phyloP scores from a whole-genome alignment of 2,329 filamentous ascomycete genomes.

The Fusarium caatingaense region DNA sequence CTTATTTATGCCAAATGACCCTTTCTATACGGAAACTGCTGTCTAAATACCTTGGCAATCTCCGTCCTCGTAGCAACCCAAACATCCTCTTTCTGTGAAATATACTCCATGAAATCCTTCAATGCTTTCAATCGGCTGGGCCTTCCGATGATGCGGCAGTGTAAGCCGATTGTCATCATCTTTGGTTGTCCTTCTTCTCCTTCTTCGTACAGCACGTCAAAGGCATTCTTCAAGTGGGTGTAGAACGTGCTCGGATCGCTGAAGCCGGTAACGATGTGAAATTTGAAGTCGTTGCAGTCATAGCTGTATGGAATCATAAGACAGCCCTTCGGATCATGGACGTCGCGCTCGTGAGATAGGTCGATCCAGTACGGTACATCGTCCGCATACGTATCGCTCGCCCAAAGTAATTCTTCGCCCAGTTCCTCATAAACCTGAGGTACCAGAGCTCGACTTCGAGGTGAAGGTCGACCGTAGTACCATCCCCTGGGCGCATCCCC shows the following conservation, averaged over 20 bases:
- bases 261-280: not conserved
- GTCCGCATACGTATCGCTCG: slow-evolving; percentile 7
- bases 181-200: not conserved
- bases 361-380: slow-evolving; percentile 16
- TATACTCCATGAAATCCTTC: slow-evolving; percentile 13
- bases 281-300: slow-evolving; percentile 20
- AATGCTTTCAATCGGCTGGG: not conserved
- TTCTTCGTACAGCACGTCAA: slow-evolving; percentile 6
- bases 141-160: slow-evolving; percentile 13
- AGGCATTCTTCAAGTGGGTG: slow-evolving; percentile 6
- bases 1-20: not conserved
- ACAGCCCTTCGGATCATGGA: not conserved
- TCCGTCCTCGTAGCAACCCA: slow-evolving; percentile 11
- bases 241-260: not conserved
- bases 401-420: slow-evolving; percentile 4
- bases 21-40: slow-evolving; percentile 4
- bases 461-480: slow-evolving; percentile 11
- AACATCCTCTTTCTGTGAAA: not conserved
- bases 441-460: not conserved
- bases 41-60: not conserved
- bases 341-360: not conserved
- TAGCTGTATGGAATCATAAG: slow-evolving; percentile 17
- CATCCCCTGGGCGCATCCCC: slow-evolving; percentile 2
- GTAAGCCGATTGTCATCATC: slow-evolving; percentile 11
- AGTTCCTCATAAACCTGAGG: slow-evolving; percentile 9